These are phyloP conservation scores for Diaporthe humulicola DNA, from an alignment of 2,329 filamentous ascomycete species.

Conservation along the genomic window DNA sequence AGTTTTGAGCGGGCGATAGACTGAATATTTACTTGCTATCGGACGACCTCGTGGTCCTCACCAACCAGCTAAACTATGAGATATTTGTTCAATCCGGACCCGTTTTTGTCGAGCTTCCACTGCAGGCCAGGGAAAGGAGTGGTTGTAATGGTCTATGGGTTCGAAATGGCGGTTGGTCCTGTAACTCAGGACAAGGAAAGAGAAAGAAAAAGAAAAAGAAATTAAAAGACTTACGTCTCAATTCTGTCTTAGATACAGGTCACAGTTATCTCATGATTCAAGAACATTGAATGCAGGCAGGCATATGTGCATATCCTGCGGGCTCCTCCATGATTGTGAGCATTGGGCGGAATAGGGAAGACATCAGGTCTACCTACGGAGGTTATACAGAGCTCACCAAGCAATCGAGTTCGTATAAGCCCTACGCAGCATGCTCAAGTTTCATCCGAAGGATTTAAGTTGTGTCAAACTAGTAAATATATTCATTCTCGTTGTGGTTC, in stretches of 20 bases:
- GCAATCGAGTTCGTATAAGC: not conserved
- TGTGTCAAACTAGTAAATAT: not conserved
- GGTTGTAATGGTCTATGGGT: not conserved
- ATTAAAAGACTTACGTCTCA: no score
- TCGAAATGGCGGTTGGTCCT: not conserved
- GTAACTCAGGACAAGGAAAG: no score
- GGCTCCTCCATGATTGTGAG: no score
- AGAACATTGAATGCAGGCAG: not conserved
- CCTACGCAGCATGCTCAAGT: not conserved
- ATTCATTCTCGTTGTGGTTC: not conserved
- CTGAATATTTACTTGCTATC: slow-evolving; percentile 9
- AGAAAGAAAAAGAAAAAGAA: no score
- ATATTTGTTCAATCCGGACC: not conserved
- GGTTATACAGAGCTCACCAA: not conserved
- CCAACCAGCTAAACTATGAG: not conserved
- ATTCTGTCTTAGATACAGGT: not conserved
- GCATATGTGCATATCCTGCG: no score
- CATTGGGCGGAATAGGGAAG: not conserved
- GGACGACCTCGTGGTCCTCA: not conserved
- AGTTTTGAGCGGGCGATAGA: slow-evolving; percentile 28
- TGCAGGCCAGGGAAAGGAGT: no score
- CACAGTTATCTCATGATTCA: not conserved
- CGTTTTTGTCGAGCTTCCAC: no score
- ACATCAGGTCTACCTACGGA: not conserved
- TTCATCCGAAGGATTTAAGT: not conserved